Evolutionary conservation across 2,329 filamentous ascomycete species (phyloP), one percentile per base, ranked within the genome.

Genomic region (Arthroderma sp.): DNA sequence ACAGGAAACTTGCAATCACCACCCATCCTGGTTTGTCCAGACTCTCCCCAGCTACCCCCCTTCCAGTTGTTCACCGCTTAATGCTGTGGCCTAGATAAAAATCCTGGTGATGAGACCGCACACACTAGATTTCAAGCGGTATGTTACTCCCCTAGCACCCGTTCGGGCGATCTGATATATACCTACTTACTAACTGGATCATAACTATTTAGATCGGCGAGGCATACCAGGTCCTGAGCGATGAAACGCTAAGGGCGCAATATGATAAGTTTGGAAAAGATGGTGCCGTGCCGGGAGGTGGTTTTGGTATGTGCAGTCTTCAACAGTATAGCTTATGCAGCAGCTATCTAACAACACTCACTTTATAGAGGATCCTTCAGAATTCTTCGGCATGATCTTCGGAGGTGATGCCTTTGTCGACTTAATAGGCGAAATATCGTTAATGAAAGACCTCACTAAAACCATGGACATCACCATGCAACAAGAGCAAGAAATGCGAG

Each of bases 201-300:
- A 22, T 22, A 22, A 22, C 15, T 22, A 28, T 32, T 44, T 57
- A 77, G 73, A 80, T 83, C 51, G 78, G 79, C 48, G 79, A 83
- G 63, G 79, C 79, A 48, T 83, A 83, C 59, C 79, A 83, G 57
- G 67, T 98, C 42, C 79, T 98, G 51, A 91, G 84, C 59, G 83
- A 95, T 61, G 73, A 80, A 53, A 83, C 94, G 48, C 75, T 96
- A 50, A 82, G 91, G 57, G 85, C 83, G 57, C 81, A 85, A 59
- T 98, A 98, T 71, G 91, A 98, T 68, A 94, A 94, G 66, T 89
- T 81, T 72, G 91, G 91, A 62, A 96, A 96, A 68, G 91, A 98
- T 57, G 80, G 85, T 54, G 88, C 91, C 4, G 85, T 89, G 60
- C 91, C 91, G 0, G 79, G 81, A 56, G 84, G 86, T 57, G 91